These are phyloP conservation scores for Herpotrichia juniperi DNA, from an alignment of 2,329 filamentous ascomycete genomes.

Conservation along the genomic window DNA sequence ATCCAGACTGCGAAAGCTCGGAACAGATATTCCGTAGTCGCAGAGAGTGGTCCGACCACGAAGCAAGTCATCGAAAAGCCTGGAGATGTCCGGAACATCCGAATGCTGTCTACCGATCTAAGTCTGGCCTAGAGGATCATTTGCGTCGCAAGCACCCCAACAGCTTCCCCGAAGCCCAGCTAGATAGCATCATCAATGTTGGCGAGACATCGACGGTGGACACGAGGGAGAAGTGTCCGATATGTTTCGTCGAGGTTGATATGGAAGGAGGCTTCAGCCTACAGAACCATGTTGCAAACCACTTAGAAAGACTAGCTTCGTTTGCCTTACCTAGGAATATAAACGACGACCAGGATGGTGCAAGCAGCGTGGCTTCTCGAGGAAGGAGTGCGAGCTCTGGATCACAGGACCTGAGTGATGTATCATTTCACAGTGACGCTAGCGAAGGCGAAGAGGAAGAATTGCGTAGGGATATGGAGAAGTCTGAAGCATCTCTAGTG, in stretches of 20 bases:
- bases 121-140: slow-evolving; percentile 33
- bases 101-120: slow-evolving; percentile 32
- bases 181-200: slow-evolving; percentile 36
- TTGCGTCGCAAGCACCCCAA: slow-evolving; percentile 34
- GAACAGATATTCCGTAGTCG: slow-evolving; percentile 44
- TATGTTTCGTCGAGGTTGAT: slow-evolving; percentile 33
- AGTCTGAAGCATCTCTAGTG: neutral
- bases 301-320: slow-evolving; percentile 41
- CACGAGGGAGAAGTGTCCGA: slow-evolving; percentile 35
- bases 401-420: slow-evolving; percentile 20
- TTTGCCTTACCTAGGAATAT: slow-evolving; percentile 39
- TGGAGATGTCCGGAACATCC: slow-evolving; percentile 46
- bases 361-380: slow-evolving; percentile 37
- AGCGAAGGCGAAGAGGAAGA: slow-evolving; percentile 8
- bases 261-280: slow-evolving; percentile 31
- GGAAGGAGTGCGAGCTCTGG: slow-evolving; percentile 25
- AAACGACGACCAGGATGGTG: slow-evolving; percentile 37
- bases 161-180: slow-evolving; percentile 34
- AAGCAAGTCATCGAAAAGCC: slow-evolving; percentile 43
- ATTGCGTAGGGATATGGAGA: neutral
- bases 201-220: slow-evolving; percentile 42
- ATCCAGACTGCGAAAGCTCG: slow-evolving; percentile 31
- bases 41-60: slow-evolving; percentile 45
- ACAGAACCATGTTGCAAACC: slow-evolving; percentile 44
- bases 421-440: slow-evolving; percentile 23